Evolutionary conservation across 768 basidiomycete genomes (phyloP).

Genomic region (Thelephora ganbajun): DNA sequence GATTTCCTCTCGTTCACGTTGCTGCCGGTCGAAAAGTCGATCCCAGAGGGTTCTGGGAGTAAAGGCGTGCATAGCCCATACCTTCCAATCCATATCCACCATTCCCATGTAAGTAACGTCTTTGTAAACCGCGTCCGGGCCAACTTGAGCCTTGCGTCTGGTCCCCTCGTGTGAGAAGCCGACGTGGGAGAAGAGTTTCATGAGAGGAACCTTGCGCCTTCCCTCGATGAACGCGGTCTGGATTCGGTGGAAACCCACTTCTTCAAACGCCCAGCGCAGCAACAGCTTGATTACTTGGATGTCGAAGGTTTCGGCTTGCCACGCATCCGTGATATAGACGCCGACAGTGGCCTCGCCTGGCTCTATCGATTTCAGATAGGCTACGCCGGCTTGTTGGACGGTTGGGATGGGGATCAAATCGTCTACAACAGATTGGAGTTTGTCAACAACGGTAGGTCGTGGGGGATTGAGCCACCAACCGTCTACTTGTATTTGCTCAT

Average conservation of each 20-base stretch:
- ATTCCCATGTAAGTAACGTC: slow-evolving; percentile 13
- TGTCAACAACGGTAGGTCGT: too few relatives aligned
- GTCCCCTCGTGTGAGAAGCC: slow-evolving; percentile 55
- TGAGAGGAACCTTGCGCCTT: neutral
- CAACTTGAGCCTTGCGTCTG: slow-evolving; percentile 38
- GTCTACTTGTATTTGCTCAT: too few relatives aligned
- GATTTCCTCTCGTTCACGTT: slow-evolving; percentile 13
- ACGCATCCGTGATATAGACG: slow-evolving; percentile 26
- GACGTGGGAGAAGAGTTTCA: slow-evolving; percentile 34
- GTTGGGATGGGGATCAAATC: too few relatives aligned
- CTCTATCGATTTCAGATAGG: too few relatives aligned
- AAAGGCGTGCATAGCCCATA: slow-evolving; percentile 1
- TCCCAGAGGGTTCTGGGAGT: slow-evolving; percentile 10
- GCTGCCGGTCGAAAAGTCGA: slow-evolving; percentile 14
- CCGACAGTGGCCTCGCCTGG: slow-evolving; percentile 42
- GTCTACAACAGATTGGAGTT: too few relatives aligned
- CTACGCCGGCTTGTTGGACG: too few relatives aligned
- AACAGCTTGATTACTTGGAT: slow-evolving; percentile 30
- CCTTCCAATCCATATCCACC: slow-evolving; percentile 14
- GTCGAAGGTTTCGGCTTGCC: slow-evolving; percentile 30
- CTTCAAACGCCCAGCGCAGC: slow-evolving; percentile 33
- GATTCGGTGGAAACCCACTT: slow-evolving; percentile 32
- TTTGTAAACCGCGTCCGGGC: slow-evolving; percentile 20
- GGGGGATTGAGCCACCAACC: too few relatives aligned
- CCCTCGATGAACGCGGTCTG: slow-evolving; percentile 28